Base-by-base conservation (phyloP, 208 protist species). In the Acanthamoeba lugdunensis region DNA sequence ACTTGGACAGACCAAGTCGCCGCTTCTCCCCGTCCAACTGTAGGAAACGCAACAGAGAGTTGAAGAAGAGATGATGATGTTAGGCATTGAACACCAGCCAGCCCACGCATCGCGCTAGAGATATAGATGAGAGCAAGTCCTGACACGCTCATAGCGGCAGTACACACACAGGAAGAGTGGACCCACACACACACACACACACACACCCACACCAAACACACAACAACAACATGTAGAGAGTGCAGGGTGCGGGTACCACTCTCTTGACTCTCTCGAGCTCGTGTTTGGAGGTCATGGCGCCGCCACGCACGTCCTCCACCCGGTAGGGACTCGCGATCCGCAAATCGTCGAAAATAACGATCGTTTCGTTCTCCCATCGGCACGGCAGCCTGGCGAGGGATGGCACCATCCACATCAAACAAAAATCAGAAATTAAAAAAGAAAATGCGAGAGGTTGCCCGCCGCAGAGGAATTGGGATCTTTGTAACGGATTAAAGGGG, bases 341-440 rank as follows among this genome's bases (percentile, higher is more conserved):
- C 75, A 84, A 52, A 84, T 84, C 75, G 23, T 84, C 75, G 41
- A 84, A 84, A 56, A 84, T 52, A 25, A 84, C 75, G 45, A 84
- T 84, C 33, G 75, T 84, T 18, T 84, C 75, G 21, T 84, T 45
- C 75, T 84, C 45, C 75, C 75, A 84, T 9, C 45, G 75, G 28
- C 75, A 84, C 14, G 75, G 75, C 30, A 84, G 41, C 45, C 75
- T 84, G 75, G 11, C n/a, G n/a, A n/a, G n/a, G 2, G 37, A 41
- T 2, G 37, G 37, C 37, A 41, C 37, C 37, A 41, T 41, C 37
- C 37, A 41, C 37, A 41, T 41, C 37, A 41, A 41, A 41, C 37
- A 41, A 41, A 41, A 41, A 41, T 41, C 0, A 41, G 37, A 41
- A 41, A 41, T 41, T n/a, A n/a, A n/a, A n/a, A n/a, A 41, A 41